Evolutionary conservation across 2,329 filamentous ascomycete genomes (phyloP), one percentile per base, ranked within the genome.

Genomic region (Xylariaceae sp.): DNA sequence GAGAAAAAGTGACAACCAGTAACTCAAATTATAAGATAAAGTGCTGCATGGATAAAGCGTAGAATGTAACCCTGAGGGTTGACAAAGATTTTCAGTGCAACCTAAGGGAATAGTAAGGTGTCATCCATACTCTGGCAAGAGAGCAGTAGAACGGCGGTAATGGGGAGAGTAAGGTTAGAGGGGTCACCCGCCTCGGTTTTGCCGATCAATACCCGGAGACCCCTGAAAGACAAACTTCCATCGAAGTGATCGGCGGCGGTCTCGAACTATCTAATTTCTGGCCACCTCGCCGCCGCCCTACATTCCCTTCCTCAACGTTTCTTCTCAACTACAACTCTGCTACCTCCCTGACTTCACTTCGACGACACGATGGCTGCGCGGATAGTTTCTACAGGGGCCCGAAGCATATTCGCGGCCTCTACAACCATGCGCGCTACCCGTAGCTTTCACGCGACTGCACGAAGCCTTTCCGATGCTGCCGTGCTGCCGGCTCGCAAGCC

Each of bases 401-500:
- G 70, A 68, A 71, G 72, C 67, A 63, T 70, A 64, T 53, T 73
- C 62, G 51, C 60, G 32, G 56, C 62, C 50, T 57, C 58, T 49
- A 45, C 40, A 41, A 49, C 53, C 52, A 55, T 63, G 53, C 57
- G 61, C 55, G 62, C 65, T 40, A 50, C 66, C 45, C 75, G 76
- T 53, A 67, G 64, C 67, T 84, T 85, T 70, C 76, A 78, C 75
- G 80, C 78, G 41, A 81, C 81, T 30, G 61, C 75, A 16, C 70
- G 70, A 50, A 66, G 70, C 57, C 75, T 74, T 65, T 73, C 64
- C 59, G 69, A 75, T 66, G 77, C 71, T 57, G 75, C 75, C 33
- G 69, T 80, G 29, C 73, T 85, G 55, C 81, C 81, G n/a, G 75
- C 78, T 48, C 77, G 80, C 65, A 82, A 79, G 72, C 82, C 82